A percentile compares a stretch with the other conserved stretches of the same genome.
phyloP scores from a whole-genome alignment of 192 early-diverging fungal species.

The Chytriomyces sp. region DNA sequence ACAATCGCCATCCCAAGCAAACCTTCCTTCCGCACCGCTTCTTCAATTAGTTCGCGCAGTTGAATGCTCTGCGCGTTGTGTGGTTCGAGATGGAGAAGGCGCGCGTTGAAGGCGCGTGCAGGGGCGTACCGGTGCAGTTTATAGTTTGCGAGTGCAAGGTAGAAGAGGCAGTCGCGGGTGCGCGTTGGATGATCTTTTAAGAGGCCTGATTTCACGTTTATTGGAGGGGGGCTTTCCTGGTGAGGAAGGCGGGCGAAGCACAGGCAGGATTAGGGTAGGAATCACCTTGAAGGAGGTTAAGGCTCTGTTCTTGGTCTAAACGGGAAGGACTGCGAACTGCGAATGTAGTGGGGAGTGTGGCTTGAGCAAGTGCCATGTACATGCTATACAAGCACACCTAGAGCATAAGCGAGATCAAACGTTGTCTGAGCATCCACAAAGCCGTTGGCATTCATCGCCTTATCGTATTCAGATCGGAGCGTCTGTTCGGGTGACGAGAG shows the following conservation, averaged over 20 bases:
- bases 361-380: background rate
- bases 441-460: slow-evolving; percentile 53
- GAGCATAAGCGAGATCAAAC: slow-evolving; percentile 96
- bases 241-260: background rate
- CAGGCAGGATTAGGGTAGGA: background rate
- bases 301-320: slow-evolving; percentile 72
- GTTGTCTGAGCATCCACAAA: slow-evolving; percentile 80
- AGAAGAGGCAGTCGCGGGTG: slow-evolving; percentile 92
- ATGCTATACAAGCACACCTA: slow-evolving; percentile 62
- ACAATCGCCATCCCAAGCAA: slow-evolving; percentile 87
- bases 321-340: slow-evolving; percentile 50
- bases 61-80: slow-evolving; percentile 77
- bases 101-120: slow-evolving; percentile 76
- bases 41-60: slow-evolving; percentile 77
- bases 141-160: slow-evolving; percentile 89
- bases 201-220: too few relatives aligned
- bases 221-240: too few relatives aligned
- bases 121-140: slow-evolving; percentile 83
- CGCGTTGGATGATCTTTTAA: slow-evolving; percentile 79
- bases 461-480: slow-evolving; percentile 36
- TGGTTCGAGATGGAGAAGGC: slow-evolving; percentile 81
- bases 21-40: slow-evolving; percentile 79
- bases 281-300: slow-evolving; percentile 76
- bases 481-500: background rate
- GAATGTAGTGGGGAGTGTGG: background rate